phyloP scores from a whole-genome alignment of 1,284 basidiomycete species.

The Vanrija pseudolonga region DNA sequence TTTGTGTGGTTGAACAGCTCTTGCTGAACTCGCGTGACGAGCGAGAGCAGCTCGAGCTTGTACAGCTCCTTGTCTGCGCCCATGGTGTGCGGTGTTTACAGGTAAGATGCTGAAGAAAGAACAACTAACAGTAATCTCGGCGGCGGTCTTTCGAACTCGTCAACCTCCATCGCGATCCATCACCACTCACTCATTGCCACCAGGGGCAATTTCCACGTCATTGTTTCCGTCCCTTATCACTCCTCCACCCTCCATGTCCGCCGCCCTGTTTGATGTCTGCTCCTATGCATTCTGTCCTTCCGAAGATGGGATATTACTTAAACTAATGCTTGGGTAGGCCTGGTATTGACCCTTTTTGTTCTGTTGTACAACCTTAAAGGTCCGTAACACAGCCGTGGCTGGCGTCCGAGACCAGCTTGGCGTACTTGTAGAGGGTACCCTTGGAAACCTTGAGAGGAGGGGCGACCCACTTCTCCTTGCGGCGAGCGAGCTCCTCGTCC shows the following conservation, averaged over 20 bases:
- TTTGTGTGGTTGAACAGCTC: conserved; percentile 79
- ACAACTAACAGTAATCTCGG: neutral
- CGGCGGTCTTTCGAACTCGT: neutral
- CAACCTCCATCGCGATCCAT: neutral
- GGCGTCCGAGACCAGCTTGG: conserved; percentile 75
- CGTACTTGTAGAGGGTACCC: conserved; percentile 85
- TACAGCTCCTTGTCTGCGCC: conserved; percentile 75
- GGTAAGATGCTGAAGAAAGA: neutral
- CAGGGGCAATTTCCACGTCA: conserved; percentile 3
- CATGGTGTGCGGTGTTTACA: conserved; percentile 20
- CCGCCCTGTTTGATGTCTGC: too few relatives aligned
- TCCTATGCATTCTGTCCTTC: too few relatives aligned
- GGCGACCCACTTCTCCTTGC: conserved; percentile 72
- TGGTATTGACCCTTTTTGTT: too few relatives aligned
- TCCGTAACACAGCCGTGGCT: conserved; percentile 47
- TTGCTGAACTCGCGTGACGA: conserved; percentile 82
- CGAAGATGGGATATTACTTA: neutral
- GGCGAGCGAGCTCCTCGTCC: conserved; percentile 69
- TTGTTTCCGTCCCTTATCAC: conserved; percentile 1
- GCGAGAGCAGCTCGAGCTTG: conserved; percentile 83
- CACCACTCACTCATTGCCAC: neutral
- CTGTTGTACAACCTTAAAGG: conserved; percentile 1
- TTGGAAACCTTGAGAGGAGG: conserved; percentile 78
- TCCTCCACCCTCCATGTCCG: too few relatives aligned
- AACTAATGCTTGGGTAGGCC: neutral